Evolutionary conservation across 164 flowering plant genomes (phyloP), one percentile per base, ranked within the genome.

Genomic region (Platanus orientalis): DNA sequence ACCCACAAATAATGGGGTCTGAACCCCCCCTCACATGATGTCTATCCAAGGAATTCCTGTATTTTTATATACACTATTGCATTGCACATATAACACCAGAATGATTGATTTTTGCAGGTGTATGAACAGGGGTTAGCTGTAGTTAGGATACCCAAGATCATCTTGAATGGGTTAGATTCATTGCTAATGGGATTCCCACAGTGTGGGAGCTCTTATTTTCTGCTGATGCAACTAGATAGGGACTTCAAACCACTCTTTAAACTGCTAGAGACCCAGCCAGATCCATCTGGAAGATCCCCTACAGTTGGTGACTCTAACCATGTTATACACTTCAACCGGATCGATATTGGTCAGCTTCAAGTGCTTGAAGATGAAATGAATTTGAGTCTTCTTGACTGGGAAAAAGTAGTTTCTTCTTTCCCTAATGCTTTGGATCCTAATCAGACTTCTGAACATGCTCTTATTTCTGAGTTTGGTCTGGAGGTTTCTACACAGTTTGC

Each of bases 161-260:
- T 92, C 57, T 63, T 75, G 57, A 77, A 61, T 82, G 87, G 84
- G 26, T 74, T 88, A 57, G 69, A 72, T 66, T 68, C 77, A 73
- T 73, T 92, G 78, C 63, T 92, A 4, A 79, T 92, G 94, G 97
- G 96, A 53, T 92, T 95, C 66, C 97, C 99, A 21, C 88, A 90
- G 23, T 82, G 85, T 76, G 97, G 89, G 53, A 76, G 78, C 71
- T 92, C 94, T 25, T 90, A 88, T 73, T 90, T 79, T 79, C 77
- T 95, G 76, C 74, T 90, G 58, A 77, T 92, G 89, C 90, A 88
- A 71, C 89, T 92, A 57, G 97, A 95, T 65, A 83, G 82, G 72
- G 89, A 87, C 68, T 88, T 90, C 53, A 92, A 80, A 63, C 92
- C 97, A 23, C 73, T 84, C 57, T 87, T 90, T 67, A 79, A 78